Evolutionary conservation across 2,329 filamentous ascomycete genomes (phyloP), one percentile per base, ranked within the genome.

Genomic region (Trichoderma sp.): DNA sequence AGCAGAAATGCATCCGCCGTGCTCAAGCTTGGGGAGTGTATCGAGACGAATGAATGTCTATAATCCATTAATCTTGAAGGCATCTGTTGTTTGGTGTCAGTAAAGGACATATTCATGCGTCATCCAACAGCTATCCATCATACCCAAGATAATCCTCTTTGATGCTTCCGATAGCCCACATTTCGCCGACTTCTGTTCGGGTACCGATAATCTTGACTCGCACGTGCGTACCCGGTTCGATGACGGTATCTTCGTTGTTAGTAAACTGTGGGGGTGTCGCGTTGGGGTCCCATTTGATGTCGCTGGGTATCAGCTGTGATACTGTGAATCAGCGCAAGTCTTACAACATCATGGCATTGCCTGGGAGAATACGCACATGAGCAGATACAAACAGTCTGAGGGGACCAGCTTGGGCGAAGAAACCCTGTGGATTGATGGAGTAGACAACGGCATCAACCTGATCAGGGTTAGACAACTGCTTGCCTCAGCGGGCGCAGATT

Each of bases 151-250:
- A 91, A 77, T 91, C 89, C 77, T 91, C 95, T 82, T 97, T 97
- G 83, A 99, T 97, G 74, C 93, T 98, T 71, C 94, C 96, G 79
- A 99, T 97, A 47, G 95, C 96, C 86, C 92, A 97, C 88, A 99
- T 97, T 79, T 93, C 91, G 72, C 93, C 93, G 63, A 98, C 93
- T 79, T 98, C 96, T 72, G 92, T 94, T 81, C 96, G 89, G 62
- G 95, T 92, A 81, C 96, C 96, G 75, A 97, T 93, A 72, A 99
- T 91, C 83, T 97, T 97, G 73, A 98, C 89, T 58, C 96, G 92
- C 72, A 99, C 89, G 75, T 97, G 95, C 19, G 94, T 96, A 59
- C 94, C 93, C 70, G 94, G 93, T 81, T 98, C 94, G 76, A 99
- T 97, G 43, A 94, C 91, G 73, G 94, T 93, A 73, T 97, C 96